phyloP scores from a whole-genome alignment of 768 basidiomycete species.

The Phanerochaete carnosa region DNA sequence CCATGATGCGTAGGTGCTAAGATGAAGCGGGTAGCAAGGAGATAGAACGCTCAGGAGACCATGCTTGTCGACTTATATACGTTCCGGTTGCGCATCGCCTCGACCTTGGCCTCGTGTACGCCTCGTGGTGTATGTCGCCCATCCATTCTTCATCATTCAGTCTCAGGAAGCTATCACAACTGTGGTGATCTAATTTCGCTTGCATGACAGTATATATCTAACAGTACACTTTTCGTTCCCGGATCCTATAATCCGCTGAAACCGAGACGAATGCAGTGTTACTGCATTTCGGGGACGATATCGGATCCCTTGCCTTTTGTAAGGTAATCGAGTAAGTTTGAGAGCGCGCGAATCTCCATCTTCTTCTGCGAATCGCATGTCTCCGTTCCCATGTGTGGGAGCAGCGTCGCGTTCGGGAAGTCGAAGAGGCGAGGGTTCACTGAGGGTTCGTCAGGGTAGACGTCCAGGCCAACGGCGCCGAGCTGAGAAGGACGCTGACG shows the following conservation, averaged over 20 bases:
- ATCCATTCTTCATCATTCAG: not conserved
- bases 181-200: not conserved
- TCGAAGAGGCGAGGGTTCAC: conserved; percentile 75
- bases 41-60: not conserved
- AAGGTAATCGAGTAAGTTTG: conserved; percentile 70
- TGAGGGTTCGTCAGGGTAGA: conserved; percentile 80
- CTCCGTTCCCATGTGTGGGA: conserved; percentile 92
- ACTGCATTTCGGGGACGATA: conserved; percentile 52
- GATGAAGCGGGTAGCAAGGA: not conserved
- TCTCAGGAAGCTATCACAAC: not conserved
- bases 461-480: conserved; percentile 78
- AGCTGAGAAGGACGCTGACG: conserved; percentile 41
- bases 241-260: too few relatives aligned
- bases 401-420: conserved; percentile 76
- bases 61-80: not conserved
- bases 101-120: conserved; percentile 1
- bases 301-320: conserved; percentile 61
- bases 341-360: conserved; percentile 85
- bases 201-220: not conserved
- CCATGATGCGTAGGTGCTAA: not conserved
- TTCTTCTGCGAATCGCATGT: conserved; percentile 72
- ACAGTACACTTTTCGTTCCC: not conserved
- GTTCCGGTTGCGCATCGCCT: not conserved
- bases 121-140: not conserved
- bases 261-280: not conserved